phyloP scores from a whole-genome alignment of 306 rosid genomes.

The Mucuna pruriens region DNA sequence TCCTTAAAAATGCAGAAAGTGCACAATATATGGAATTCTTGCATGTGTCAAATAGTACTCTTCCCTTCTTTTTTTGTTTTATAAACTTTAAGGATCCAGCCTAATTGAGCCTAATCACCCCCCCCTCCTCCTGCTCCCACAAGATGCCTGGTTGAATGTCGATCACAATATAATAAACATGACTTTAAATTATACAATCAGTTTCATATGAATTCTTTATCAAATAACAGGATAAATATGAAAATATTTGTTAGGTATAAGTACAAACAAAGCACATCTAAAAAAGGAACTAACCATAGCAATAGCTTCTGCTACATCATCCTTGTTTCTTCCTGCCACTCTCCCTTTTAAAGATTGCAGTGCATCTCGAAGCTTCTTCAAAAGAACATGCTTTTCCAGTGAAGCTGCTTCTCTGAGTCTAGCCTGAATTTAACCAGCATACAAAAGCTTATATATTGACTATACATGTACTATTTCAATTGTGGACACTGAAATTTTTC shows the following conservation, averaged over 20 bases:
- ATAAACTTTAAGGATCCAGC: neutral
- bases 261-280: neutral
- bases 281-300: constrained; percentile 69
- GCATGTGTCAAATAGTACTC: neutral
- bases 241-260: constrained; percentile 11
- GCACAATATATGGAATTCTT: neutral
- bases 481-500: neutral
- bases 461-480: too few species aligned
- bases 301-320: constrained; percentile 85
- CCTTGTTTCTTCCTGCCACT: constrained; percentile 83
- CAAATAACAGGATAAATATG: neutral
- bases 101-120: neutral
- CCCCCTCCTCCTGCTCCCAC: neutral
- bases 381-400: constrained; percentile 84
- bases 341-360: constrained; percentile 85
- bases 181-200: neutral
- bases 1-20: neutral
- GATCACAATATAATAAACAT: constrained; percentile 7
- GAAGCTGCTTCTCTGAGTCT: constrained; percentile 92
- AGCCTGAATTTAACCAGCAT: constrained; percentile 63
- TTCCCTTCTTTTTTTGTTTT: neutral
- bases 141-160: too few species aligned
- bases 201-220: neutral
- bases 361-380: constrained; percentile 96
- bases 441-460: constrained; percentile 30